Base-by-base conservation (phyloP, 306 rosid species). In the Medicago lupulina region DNA sequence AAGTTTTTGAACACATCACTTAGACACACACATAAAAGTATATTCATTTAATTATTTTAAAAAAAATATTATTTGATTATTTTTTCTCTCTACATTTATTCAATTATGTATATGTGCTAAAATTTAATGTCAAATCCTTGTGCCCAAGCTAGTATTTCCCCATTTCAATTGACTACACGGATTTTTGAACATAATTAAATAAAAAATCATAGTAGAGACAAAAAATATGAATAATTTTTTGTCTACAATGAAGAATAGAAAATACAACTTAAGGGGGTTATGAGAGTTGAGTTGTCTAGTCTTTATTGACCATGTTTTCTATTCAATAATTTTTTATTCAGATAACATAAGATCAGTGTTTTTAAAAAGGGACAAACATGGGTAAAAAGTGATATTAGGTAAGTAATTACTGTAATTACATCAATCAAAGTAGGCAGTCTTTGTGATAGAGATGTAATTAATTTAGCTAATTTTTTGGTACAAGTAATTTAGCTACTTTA, bases 361-460 rank as follows among this genome's bases (percentile, higher is more conserved):
- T 13, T 19, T 2, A 13, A 28, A 60, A 60, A 13, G 66, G 13
- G 66, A 28, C 18, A 14, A 28, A 60, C 18, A 28, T 60, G 3
- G 17, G 19, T 60, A 60, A 14, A 60, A 40, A 14, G 14, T 60
- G 19, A 60, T 8, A 25, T 57, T 57, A 57, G 36, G 36, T 23
- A 58, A 58, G 36, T 58, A 58, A 31, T 60, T 28, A 60, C 9
- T 28, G 11, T 60, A 60, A 68, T 47, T 25, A 68, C 59, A 71
- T 34, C 13, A 69, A 47, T 14, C 38, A 69, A 69, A 69, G 73
- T 69, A 23, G 41, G 73, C 43, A 14, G 59, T 9, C 9, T 36
- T 34, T 41, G 15, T 15, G 19, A 69, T 47, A 47, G 23, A 69
- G 23, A 49, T 46, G 2, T 8, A 69, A 9, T 49, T 8, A 69